Evolutionary conservation across 306 rosid genomes (phyloP).

Genomic region (Styphnolobium japonicum): DNA sequence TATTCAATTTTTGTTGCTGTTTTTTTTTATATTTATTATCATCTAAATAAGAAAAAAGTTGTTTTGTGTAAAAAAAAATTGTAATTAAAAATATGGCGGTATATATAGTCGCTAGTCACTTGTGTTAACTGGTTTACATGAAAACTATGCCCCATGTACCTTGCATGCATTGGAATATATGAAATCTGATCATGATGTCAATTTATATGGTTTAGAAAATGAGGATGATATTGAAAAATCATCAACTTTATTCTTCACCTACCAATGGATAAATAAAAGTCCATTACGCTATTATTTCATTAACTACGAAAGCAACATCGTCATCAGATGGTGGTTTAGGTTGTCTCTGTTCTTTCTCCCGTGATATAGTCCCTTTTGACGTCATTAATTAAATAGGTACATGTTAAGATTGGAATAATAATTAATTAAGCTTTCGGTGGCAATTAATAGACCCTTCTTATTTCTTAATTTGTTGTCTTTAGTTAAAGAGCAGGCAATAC

Average conservation of each 20-base stretch:
- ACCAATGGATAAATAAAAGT: constrained; percentile 6
- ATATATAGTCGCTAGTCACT: not conserved
- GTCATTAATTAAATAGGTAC: not conserved
- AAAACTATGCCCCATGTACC: constrained; percentile 36
- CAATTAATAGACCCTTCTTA: not conserved
- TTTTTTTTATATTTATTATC: not conserved
- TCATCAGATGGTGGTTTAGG: not conserved
- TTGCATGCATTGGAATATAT: not conserved
- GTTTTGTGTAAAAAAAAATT: not conserved
- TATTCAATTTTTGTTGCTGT: not conserved
- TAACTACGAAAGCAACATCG: constrained; percentile 14
- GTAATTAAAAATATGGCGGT: not conserved
- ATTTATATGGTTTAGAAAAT: constrained; percentile 23
- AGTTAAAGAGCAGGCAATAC: not conserved
- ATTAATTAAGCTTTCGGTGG: not conserved
- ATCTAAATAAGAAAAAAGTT: not conserved
- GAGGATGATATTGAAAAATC: constrained; percentile 24
- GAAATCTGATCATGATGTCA: not conserved
- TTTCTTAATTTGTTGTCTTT: not conserved
- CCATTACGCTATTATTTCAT: constrained; percentile 28
- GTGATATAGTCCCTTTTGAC: not conserved
- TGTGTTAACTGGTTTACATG: not conserved
- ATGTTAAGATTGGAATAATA: constrained; percentile 14
- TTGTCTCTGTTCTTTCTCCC: constrained; percentile 9
- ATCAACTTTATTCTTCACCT: constrained; percentile 11